A percentile compares a stretch with the other conserved stretches of the same genome.
phyloP scores from a whole-genome alignment of 2,329 filamentous ascomycete species.

The Venturia aucupariae region DNA sequence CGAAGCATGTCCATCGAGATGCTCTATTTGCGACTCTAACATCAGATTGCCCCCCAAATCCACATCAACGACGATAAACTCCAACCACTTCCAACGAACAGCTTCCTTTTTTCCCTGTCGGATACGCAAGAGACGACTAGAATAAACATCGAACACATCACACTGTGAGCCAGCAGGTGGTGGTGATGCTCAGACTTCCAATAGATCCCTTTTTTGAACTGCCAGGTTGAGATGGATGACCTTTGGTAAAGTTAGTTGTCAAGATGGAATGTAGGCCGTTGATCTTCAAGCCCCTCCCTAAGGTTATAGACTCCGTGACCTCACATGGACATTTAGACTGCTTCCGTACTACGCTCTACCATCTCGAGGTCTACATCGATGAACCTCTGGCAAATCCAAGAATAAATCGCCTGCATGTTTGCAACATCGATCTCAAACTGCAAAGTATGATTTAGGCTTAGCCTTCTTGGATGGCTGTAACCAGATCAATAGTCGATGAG shows the following conservation, averaged over 20 bases:
- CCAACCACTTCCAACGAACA: background rate
- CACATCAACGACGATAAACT: background rate
- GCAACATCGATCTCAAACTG: background rate
- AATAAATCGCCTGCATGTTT: background rate
- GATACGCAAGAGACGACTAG: background rate
- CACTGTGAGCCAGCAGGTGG: no score
- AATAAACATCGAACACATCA: background rate
- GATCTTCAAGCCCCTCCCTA: background rate
- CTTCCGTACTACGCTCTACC: background rate
- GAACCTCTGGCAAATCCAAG: background rate
- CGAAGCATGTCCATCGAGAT: background rate
- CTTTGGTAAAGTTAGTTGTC: background rate
- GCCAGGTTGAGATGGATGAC: background rate
- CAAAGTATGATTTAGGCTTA: background rate
- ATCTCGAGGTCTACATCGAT: background rate
- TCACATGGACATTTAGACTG: background rate
- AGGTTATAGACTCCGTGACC: background rate
- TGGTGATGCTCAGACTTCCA: background rate
- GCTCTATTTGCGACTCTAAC: background rate
- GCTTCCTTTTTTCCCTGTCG: background rate
- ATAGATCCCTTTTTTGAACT: background rate
- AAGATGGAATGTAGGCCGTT: background rate
- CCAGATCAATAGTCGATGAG: background rate
- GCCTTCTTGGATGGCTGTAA: background rate
- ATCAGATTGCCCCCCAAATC: background rate